A percentile compares a stretch with the other conserved stretches of the same genome.
Evolutionary conservation across 2,329 filamentous ascomycete genomes (phyloP).

Genomic region (Harringtonia aguacate): DNA sequence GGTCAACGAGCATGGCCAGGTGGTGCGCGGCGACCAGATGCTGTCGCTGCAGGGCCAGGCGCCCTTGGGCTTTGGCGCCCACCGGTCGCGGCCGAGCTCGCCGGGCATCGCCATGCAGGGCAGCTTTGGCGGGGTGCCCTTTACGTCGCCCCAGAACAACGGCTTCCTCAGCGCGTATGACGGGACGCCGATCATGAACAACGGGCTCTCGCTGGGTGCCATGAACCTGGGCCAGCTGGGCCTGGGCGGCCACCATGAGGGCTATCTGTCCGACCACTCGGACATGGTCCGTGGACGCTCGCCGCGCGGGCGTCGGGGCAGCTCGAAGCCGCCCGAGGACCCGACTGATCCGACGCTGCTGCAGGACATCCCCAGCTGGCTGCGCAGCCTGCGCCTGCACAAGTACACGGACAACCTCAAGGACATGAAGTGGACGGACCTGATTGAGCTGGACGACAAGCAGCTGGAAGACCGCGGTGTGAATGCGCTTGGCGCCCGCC

Average conservation of each 20-base stretch:
- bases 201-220: constrained; percentile 36
- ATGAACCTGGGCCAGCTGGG: constrained; percentile 54
- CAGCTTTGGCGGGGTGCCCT: constrained; percentile 53
- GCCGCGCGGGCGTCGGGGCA: constrained; percentile 82
- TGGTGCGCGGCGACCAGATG: constrained; percentile 76
- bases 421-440: constrained; percentile 90
- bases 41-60: constrained; percentile 60
- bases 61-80: constrained; percentile 44
- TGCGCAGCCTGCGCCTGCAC: constrained; percentile 86
- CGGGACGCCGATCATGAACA: constrained; percentile 55
- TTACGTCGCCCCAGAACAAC: constrained; percentile 86
- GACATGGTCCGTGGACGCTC: constrained; percentile 86
- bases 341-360: constrained; percentile 84
- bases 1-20: constrained; percentile 88
- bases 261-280: constrained; percentile 88
- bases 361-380: constrained; percentile 92
- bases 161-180: constrained; percentile 90
- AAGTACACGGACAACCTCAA: constrained; percentile 99
- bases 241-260: constrained; percentile 59
- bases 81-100: constrained; percentile 79
- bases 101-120: constrained; percentile 76
- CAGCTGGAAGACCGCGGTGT: constrained; percentile 88
- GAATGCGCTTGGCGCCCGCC: constrained; percentile 84
- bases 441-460: constrained; percentile 86
- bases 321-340: constrained; percentile 95